Evolutionary conservation across 129 eudicot genomes (phyloP).

Genomic region (Helianthus tuberosus): DNA sequence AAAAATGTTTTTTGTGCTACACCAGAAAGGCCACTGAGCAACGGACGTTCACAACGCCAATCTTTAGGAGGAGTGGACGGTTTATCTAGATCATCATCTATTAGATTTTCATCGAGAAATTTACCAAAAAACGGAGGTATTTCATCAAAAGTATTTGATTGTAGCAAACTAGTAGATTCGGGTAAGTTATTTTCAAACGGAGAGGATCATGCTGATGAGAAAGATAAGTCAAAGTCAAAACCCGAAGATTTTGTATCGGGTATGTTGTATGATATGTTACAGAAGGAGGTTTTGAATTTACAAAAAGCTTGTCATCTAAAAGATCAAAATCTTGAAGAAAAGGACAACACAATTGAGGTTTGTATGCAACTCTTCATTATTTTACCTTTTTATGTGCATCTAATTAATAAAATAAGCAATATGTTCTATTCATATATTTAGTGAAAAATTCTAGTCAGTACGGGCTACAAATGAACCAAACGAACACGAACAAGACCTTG

Average conservation of each 20-base stretch:
- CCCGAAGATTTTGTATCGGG: constrained; percentile 80
- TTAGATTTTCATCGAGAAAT: constrained; percentile 55
- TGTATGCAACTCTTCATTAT: constrained; percentile 14
- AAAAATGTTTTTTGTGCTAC: constrained; percentile 39
- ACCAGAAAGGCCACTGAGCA: constrained; percentile 52
- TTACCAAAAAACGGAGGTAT: constrained; percentile 37
- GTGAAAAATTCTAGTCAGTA: no score
- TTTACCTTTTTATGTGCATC: neutral
- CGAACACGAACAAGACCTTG: no score
- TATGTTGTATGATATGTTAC: constrained; percentile 79
- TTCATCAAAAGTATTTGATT: constrained; percentile 51
- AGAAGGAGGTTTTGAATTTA: constrained; percentile 77
- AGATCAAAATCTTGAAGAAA: constrained; percentile 76
- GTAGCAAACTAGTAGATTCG: constrained; percentile 43
- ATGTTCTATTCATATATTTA: neutral
- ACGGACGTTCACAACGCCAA: constrained; percentile 62
- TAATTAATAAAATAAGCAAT: neutral
- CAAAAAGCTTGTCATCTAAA: constrained; percentile 80
- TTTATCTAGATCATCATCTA: constrained; percentile 62
- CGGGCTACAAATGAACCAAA: no score
- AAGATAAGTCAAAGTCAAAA: constrained; percentile 40
- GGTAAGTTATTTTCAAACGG: constrained; percentile 29
- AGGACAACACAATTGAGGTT: constrained; percentile 86
- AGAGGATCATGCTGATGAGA: constrained; percentile 33
- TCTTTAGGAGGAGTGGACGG: constrained; percentile 79